Evolutionary conservation across 164 flowering plant species (phyloP), one percentile per base, ranked within the genome.

Genomic region (Malania oleifera): DNA sequence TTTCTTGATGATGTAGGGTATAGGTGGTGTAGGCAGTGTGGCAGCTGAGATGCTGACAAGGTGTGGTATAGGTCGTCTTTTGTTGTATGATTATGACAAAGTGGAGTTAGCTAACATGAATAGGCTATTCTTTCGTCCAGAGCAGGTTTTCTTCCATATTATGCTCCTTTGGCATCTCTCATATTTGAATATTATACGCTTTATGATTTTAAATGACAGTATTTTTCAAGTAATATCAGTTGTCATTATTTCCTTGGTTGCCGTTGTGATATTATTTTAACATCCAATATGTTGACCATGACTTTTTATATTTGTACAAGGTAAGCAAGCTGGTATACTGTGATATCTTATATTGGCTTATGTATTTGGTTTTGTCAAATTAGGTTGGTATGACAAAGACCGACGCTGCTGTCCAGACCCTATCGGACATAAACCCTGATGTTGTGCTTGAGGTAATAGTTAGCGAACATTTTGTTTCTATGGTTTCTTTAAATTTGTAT

Each of bases 11-110:
- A 55, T 41, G 31, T 80, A 93, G 99, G 99, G 99, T 60, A 76
- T 93, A 54, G 99, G 99, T 74, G 99, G 99, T 57, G 97, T 93
- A n/a, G 99, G 99, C 57, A 93, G 99, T 79, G 99, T 93, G 74
- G 97, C 99, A 29, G 97, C 97, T 69, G 99, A 93, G 77, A 93
- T 93, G 99, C 80, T 93, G 43, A 93, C 97, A 63, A 87, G 99
- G 73, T 93, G 99, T 65, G 99, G 99, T 54, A 84, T 90, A 50
- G 99, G 97, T 55, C 95, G 97, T 59, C 88, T 93, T 70, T 74
- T 93, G 82, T 76, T 93, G 77, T 93, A 93, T 70, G 99, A 93
- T 75, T 93, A 93, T 79, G 99, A 93, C 75, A 84, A 75, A 77
- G 97, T 93, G 75, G 99, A 93, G 80, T 77, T 93, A 61, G 99